Evolutionary conservation across 2,329 filamentous ascomycete genomes (phyloP).

Genomic region (Corniculantispora saksenae): DNA sequence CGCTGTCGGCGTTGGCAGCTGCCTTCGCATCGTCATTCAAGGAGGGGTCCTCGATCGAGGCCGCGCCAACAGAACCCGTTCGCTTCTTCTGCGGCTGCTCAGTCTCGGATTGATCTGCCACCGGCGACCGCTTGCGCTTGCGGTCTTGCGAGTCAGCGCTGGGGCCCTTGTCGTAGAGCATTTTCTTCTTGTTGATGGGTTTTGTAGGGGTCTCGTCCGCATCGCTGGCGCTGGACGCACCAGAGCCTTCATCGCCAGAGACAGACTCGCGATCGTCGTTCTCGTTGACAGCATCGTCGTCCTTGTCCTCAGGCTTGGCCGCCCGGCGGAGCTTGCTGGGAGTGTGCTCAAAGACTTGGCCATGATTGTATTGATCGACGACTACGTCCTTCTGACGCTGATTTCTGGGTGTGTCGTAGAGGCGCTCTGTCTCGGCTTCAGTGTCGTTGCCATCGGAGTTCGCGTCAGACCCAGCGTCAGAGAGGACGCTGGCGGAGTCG

Average conservation of each 20-base stretch:
- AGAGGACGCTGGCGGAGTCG: slow-evolving; percentile 56
- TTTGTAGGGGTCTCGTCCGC: slow-evolving; percentile 40
- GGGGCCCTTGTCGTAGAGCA: slow-evolving; percentile 16
- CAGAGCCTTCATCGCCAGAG: slow-evolving; percentile 43
- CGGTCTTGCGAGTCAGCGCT: slow-evolving; percentile 36
- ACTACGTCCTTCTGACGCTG: slow-evolving; percentile 63
- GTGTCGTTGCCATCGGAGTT: slow-evolving; percentile 59
- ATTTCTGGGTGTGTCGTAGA: slow-evolving; percentile 83
- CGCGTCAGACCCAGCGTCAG: slow-evolving; percentile 50
- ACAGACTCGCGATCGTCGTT: slow-evolving; percentile 30
- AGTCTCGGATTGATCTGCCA: slow-evolving; percentile 44
- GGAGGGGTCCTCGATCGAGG: slow-evolving; percentile 37
- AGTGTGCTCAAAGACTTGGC: slow-evolving; percentile 62
- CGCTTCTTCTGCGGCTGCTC: slow-evolving; percentile 56
- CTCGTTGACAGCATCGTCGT: slow-evolving; percentile 37
- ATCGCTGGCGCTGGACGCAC: slow-evolving; percentile 40
- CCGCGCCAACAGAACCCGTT: slow-evolving; percentile 46
- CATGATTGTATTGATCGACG: slow-evolving; percentile 56
- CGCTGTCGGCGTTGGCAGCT: slow-evolving; percentile 37
- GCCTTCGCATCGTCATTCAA: slow-evolving; percentile 39
- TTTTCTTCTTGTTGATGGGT: slow-evolving; percentile 30
- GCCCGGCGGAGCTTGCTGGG: slow-evolving; percentile 74
- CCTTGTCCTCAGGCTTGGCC: slow-evolving; percentile 35
- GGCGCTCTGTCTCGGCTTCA: slow-evolving; percentile 90
- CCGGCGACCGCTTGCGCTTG: slow-evolving; percentile 54